Percentiles rank a stretch among this genome's conserved stretches.
Conservation (phyloP, 73 alveolate genomes). For the Uronychia setigera region DNA sequence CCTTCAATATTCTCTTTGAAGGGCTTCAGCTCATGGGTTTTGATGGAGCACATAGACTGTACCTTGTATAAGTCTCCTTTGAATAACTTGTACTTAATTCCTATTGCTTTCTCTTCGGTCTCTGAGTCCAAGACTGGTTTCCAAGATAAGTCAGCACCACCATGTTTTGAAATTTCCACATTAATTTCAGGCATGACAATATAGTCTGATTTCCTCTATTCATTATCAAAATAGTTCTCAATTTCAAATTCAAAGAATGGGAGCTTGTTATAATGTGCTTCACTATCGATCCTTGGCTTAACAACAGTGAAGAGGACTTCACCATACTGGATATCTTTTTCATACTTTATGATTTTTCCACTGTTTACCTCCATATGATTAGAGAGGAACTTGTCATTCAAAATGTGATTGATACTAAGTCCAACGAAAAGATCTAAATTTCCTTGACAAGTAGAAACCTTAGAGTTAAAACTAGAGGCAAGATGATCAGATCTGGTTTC, state of each 20-base stretch:
- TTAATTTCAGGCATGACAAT: too few species aligned
- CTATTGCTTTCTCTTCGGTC: too few species aligned
- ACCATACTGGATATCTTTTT: too few species aligned
- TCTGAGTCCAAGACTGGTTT: too few species aligned
- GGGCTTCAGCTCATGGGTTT: too few species aligned
- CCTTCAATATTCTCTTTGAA: too few species aligned
- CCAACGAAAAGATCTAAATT: background rate
- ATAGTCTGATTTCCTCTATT: too few species aligned
- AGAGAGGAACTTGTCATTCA: background rate
- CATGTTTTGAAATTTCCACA: too few species aligned
- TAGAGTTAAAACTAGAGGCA: background rate
- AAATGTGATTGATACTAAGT: background rate
- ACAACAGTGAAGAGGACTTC: background rate
- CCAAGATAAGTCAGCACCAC: too few species aligned
- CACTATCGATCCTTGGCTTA: background rate
- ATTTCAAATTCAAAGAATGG: background rate
- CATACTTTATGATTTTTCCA: background rate
- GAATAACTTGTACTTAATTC: too few species aligned
- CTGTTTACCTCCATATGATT: background rate
- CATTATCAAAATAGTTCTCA: background rate
- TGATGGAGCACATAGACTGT: too few species aligned
- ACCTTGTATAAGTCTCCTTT: too few species aligned
- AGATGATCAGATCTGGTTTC: background rate
- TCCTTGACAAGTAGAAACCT: background rate
- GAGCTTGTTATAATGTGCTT: background rate